These are phyloP conservation scores for Penicillium sp. DNA, from an alignment of 2,329 filamentous ascomycete species.

Conservation along the genomic window DNA sequence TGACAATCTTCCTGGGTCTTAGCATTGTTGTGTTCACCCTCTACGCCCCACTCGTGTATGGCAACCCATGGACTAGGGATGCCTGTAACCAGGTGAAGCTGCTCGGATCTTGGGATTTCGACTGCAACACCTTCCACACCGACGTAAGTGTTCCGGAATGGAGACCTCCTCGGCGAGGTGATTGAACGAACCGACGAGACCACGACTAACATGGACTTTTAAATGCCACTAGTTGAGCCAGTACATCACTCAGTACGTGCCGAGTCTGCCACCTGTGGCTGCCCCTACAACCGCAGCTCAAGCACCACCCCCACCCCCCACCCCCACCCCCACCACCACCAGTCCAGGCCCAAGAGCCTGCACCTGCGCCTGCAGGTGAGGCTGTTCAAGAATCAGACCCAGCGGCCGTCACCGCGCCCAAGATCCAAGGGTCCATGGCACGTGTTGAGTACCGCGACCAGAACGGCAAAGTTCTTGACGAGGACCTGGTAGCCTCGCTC, in stretches of 20 bases:
- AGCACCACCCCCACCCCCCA: slow-evolving; percentile 13
- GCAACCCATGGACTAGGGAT: slow-evolving; percentile 87
- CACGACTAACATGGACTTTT: slow-evolving; percentile 27
- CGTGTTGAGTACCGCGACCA: slow-evolving; percentile 93
- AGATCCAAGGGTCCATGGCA: slow-evolving; percentile 64
- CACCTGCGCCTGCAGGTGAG: slow-evolving; percentile 11
- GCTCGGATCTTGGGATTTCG: slow-evolving; percentile 90
- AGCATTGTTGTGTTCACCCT: slow-evolving; percentile 75
- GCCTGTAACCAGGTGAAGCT: slow-evolving; percentile 87
- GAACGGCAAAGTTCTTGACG: slow-evolving; percentile 81
- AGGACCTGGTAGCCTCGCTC: slow-evolving; percentile 78
- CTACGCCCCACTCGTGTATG: slow-evolving; percentile 88
- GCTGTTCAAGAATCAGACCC: slow-evolving; percentile 21
- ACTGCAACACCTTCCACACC: slow-evolving; percentile 90
- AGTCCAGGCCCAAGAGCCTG: slow-evolving; percentile 22
- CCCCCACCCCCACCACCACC: slow-evolving; percentile 13
- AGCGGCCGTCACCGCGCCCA: slow-evolving; percentile 24
- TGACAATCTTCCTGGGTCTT: slow-evolving; percentile 70
- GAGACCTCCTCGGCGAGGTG: slow-evolving; percentile 32
- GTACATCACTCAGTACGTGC: slow-evolving; percentile 38
- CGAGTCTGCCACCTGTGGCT: slow-evolving; percentile 15
- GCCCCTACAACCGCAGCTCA: slow-evolving; percentile 28
- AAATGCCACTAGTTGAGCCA: slow-evolving; percentile 37
- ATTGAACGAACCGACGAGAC: slow-evolving; percentile 20
- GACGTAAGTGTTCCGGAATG: slow-evolving; percentile 65